Base-by-base conservation (phyloP, 1,284 basidiomycete species). In the Austroboletus niveus region DNA sequence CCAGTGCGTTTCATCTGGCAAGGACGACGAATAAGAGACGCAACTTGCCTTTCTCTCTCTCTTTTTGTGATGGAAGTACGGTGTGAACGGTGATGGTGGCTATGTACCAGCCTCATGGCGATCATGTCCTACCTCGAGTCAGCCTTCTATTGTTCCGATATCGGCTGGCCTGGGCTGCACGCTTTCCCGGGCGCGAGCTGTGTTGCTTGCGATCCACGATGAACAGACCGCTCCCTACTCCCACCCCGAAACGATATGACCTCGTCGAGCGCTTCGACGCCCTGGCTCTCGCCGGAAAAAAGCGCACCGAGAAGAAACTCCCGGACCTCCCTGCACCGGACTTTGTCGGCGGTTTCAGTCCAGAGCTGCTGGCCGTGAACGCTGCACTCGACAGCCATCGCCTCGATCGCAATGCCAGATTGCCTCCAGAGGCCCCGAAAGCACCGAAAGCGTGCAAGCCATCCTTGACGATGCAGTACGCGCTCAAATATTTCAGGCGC, bases 1-100 rank as follows among this genome's bases (percentile, higher is more conserved):
- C 89, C 88, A 91, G 88, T 91, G 89, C 89, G 72, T 80, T 89
- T 90, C 89, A 83, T 91, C 88, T 50, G 53, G 42, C 14, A 24
- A 48, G 29, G 14, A 47, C 1, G 15, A 24, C 1, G 4, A 10
- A 4, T 11, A 9, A 42, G 27, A 29, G 27, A 29, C 27, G 6
- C 7, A 29, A 29, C 27, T 29, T 29, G 8, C 22, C 27, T 29
- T 29, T n/a, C n/a, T n/a, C n/a, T n/a, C n/a, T n/a, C n/a, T 29
- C 7, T 29, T 29, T 29, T 29, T 6, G 27, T 29, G 27, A 29
- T 29, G 27, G 5, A 24, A 4, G 22, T 24, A 24, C 22, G 22
- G 22, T 24, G 22, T 24, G 22, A 24, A 24, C 22, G 22, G 4
- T 4, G 22, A 4, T 4, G 4, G 22, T 24, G 22, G 22, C 22